Evolutionary conservation across 83 land plant species (phyloP).

Genomic region (Larix sibirica): DNA sequence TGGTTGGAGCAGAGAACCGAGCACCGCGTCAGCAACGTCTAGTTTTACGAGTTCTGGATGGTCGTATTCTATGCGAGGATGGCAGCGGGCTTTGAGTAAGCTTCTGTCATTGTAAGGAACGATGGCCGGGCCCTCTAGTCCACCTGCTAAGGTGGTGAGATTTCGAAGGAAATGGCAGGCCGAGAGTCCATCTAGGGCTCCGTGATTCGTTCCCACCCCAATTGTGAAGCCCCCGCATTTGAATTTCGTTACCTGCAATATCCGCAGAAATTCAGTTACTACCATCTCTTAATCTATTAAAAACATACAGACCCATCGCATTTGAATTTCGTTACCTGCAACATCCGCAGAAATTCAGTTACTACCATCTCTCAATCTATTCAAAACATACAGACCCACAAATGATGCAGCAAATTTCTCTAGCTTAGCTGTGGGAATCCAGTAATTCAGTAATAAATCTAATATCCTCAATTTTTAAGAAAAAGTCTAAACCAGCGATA

Average conservation of each 20-base stretch:
- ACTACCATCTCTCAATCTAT: too few species aligned
- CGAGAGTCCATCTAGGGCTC: constrained; percentile 22
- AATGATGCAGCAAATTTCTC: too few species aligned
- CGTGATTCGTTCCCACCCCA: constrained; percentile 37
- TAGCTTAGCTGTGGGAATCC: too few species aligned
- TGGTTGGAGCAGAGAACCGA: background rate
- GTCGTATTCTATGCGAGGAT: constrained; percentile 37
- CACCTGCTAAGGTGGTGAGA: constrained; percentile 32
- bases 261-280: too few species aligned
- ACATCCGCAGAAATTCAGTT: background rate
- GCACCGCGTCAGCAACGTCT: background rate
- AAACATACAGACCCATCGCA: constrained; percentile 12
- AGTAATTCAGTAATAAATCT: too few species aligned
- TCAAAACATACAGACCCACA: too few species aligned
- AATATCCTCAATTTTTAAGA: too few species aligned
- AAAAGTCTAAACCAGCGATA: too few species aligned
- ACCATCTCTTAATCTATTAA: too few species aligned
- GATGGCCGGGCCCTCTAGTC: constrained; percentile 22
- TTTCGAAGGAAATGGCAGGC: constrained; percentile 20
- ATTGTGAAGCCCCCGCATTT: constrained; percentile 47
- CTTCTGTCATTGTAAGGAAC: constrained; percentile 35
- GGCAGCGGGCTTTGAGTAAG: constrained; percentile 38
- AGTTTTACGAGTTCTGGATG: constrained; percentile 39
- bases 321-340: constrained; percentile 41
- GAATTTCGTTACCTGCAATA: constrained; percentile 39